phyloP scores from a whole-genome alignment of 495 filamentous ascomycete species.

The Platismatia glauca region DNA sequence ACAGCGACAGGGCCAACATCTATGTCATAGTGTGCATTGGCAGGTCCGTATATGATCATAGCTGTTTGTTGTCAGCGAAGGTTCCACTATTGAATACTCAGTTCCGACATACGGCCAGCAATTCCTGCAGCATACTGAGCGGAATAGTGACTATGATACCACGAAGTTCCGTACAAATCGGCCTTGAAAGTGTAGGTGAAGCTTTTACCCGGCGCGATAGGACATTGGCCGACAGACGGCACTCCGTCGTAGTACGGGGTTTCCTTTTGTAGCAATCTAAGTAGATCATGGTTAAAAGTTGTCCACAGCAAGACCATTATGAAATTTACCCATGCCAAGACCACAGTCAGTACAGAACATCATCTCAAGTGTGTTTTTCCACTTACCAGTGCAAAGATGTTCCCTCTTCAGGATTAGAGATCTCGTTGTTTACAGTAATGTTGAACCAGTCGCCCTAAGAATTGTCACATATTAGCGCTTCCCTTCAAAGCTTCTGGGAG shows the following conservation, averaged over 20 bases:
- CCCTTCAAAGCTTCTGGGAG: too few relatives aligned
- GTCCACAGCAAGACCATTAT: too few relatives aligned
- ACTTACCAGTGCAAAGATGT: neutral
- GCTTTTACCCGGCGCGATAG: neutral
- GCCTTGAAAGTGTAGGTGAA: neutral
- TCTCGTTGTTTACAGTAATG: neutral
- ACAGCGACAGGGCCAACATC: neutral
- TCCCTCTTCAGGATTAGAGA: neutral
- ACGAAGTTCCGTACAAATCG: neutral
- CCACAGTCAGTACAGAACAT: too few relatives aligned
- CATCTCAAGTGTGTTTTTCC: neutral
- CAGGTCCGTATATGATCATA: too few relatives aligned
- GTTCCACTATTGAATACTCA: too few relatives aligned
- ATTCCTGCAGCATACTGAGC: neutral
- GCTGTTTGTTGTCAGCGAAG: too few relatives aligned
- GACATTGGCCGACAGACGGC: neutral
- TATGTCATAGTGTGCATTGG: neutral
- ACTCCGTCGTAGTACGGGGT: neutral
- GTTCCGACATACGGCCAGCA: neutral
- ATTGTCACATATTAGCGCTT: neutral
- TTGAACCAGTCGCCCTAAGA: neutral
- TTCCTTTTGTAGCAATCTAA: too few relatives aligned
- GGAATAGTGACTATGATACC: neutral
- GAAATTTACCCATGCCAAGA: too few relatives aligned
- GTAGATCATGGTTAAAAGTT: too few relatives aligned